Evolutionary conservation across 2,329 filamentous ascomycete genomes (phyloP).

Genomic region (Phyllosticta paracitricarpa): DNA sequence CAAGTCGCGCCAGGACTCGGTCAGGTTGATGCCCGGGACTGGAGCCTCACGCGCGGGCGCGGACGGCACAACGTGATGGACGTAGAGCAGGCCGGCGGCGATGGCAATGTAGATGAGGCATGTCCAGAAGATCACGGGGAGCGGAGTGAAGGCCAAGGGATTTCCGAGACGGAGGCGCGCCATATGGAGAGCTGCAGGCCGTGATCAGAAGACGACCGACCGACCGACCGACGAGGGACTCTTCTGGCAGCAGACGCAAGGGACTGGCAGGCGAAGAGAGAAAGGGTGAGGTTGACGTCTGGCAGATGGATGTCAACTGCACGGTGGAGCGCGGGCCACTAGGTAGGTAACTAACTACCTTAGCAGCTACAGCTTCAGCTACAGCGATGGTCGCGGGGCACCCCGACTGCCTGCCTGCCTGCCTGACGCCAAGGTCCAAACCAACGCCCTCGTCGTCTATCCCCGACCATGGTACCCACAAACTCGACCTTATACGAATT

Average conservation of each 20-base stretch:
- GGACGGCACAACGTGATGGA: conserved; percentile 66
- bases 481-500: neutral
- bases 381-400: neutral
- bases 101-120: conserved; percentile 68
- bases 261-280: too few species aligned
- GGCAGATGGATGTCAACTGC: neutral
- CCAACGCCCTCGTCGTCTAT: neutral
- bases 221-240: neutral
- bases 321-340: neutral
- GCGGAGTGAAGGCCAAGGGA: conserved; percentile 64
- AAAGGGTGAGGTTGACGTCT: too few species aligned
- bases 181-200: neutral
- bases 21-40: conserved; percentile 63
- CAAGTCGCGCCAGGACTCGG: conserved; percentile 79
- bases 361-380: too few species aligned
- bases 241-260: neutral
- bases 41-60: conserved; percentile 14
- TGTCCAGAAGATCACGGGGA: conserved; percentile 72
- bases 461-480: neutral
- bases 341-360: too few species aligned
- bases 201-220: neutral
- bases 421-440: neutral
- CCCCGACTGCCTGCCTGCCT: neutral
- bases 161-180: conserved; percentile 20
- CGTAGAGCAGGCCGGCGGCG: conserved; percentile 58